Percentiles rank a stretch among this genome's conserved stretches.
phyloP scores from a whole-genome alignment of 2,329 filamentous ascomycete species.

The Aplosporella prunicola region DNA sequence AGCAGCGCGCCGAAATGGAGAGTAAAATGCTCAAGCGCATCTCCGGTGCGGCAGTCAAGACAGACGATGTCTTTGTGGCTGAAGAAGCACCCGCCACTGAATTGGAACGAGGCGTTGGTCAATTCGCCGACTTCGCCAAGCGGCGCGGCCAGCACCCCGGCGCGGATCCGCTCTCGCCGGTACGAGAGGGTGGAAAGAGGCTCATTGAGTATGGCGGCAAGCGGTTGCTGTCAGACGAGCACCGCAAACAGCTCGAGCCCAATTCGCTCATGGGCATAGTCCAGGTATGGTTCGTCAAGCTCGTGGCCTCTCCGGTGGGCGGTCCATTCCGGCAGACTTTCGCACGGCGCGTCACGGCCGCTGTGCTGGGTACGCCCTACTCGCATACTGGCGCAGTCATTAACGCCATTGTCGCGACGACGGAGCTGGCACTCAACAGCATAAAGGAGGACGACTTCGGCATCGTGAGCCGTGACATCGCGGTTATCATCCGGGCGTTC shows the following conservation, averaged over 20 bases:
- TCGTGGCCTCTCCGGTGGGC: constrained; percentile 39
- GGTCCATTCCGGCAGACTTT: constrained; percentile 63
- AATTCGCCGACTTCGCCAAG: constrained; percentile 36
- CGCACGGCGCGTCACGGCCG: constrained; percentile 51
- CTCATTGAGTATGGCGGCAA: too few species aligned
- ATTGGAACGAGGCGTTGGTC: constrained; percentile 29
- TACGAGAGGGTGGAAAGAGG: too few species aligned
- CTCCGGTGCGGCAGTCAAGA: constrained; percentile 35
- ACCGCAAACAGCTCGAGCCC: constrained; percentile 23
- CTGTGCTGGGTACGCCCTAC: constrained; percentile 65
- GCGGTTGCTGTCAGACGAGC: too few species aligned
- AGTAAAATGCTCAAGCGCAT: constrained; percentile 37
- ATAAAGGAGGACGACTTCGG: constrained; percentile 75
- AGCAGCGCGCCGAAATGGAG: not conserved
- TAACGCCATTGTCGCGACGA: constrained; percentile 57
- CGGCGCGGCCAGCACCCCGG: constrained; percentile 30
- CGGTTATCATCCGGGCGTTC: constrained; percentile 62
- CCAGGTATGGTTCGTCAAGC: constrained; percentile 10
- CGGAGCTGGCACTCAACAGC: constrained; percentile 60
- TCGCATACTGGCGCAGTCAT: constrained; percentile 42
- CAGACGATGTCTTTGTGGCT: constrained; percentile 39
- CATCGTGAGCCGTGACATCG: constrained; percentile 74
- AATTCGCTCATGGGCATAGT: constrained; percentile 1
- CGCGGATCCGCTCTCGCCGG: constrained; percentile 3
- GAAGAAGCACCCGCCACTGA: constrained; percentile 28